Conservation (phyloP, 2,329 filamentous ascomycete species). For the Ilyonectria robusta region DNA sequence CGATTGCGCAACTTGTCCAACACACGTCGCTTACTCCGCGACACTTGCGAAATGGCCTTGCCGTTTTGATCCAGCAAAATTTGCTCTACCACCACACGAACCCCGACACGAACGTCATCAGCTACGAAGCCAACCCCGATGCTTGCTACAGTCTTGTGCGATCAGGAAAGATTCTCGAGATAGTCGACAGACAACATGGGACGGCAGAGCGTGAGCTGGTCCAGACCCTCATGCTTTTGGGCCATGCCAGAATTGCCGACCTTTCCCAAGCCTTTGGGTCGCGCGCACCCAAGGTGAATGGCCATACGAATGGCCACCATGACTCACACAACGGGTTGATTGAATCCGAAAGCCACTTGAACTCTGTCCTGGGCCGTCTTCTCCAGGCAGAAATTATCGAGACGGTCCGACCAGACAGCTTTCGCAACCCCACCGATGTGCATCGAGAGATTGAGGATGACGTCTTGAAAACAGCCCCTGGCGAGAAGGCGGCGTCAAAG, state of each 20-base stretch:
- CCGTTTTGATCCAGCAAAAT: constrained; percentile 89
- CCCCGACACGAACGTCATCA: constrained; percentile 72
- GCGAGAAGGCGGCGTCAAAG: constrained; percentile 65
- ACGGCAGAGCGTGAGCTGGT: constrained; percentile 81
- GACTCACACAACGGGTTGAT: constrained; percentile 54
- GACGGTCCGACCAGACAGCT: constrained; percentile 70
- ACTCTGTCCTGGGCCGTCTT: constrained; percentile 66
- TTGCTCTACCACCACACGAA: constrained; percentile 82
- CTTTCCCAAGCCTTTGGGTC: constrained; percentile 74
- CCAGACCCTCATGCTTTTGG: constrained; percentile 81
- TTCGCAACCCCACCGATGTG: constrained; percentile 73
- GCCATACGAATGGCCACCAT: constrained; percentile 53
- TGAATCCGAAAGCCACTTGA: constrained; percentile 63
- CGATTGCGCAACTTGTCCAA: constrained; percentile 77
- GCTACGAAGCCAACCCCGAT: constrained; percentile 87
- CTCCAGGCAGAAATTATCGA: constrained; percentile 78
- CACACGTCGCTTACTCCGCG: constrained; percentile 81
- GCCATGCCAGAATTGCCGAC: constrained; percentile 81
- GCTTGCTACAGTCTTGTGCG: constrained; percentile 88
- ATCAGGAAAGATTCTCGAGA: constrained; percentile 83
- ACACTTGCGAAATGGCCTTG: constrained; percentile 85
- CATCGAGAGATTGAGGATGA: constrained; percentile 74
- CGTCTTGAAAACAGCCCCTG: constrained; percentile 64
- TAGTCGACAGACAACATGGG: constrained; percentile 82
- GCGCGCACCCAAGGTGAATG: constrained; percentile 54